Evolutionary conservation across 192 early-diverging fungal species (phyloP).

Genomic region (Obelidium mucronatum): DNA sequence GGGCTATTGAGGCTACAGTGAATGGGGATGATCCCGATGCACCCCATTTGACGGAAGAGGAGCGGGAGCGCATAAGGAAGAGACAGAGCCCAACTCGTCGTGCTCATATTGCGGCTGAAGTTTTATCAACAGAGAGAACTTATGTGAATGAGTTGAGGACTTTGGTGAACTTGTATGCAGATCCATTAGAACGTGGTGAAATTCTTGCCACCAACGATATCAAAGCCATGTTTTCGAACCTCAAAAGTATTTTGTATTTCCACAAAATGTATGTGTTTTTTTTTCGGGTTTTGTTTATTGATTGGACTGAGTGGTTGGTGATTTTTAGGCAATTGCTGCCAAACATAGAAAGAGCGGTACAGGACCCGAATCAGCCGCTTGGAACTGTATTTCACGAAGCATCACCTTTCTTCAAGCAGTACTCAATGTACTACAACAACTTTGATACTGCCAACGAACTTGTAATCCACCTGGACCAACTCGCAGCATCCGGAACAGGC

Average conservation of each 20-base stretch:
- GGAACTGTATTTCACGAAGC: slow-evolving; percentile 81
- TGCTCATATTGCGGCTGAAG: slow-evolving; percentile 76
- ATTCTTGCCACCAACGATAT: slow-evolving; percentile 36
- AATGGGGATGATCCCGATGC: slow-evolving; percentile 46
- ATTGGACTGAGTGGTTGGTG: too few relatives aligned
- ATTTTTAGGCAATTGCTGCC: slow-evolving; percentile 69
- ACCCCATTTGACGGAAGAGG: slow-evolving; percentile 41
- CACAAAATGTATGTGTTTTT: slow-evolving; percentile 61
- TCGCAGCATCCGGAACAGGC: slow-evolving; percentile 19
- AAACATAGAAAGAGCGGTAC: slow-evolving; percentile 52
- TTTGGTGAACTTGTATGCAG: slow-evolving; percentile 72
- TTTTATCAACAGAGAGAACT: slow-evolving; percentile 83
- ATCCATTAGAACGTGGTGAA: slow-evolving; percentile 52
- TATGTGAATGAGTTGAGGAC: slow-evolving; percentile 85
- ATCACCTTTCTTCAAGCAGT: slow-evolving; percentile 83
- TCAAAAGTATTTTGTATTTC: slow-evolving; percentile 75
- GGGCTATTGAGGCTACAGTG: not conserved
- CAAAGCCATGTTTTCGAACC: slow-evolving; percentile 74
- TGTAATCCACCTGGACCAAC: slow-evolving; percentile 57
- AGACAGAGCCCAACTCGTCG: slow-evolving; percentile 56
- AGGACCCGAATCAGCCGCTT: slow-evolving; percentile 58
- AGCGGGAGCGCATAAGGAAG: slow-evolving; percentile 40
- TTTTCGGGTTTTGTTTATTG: not conserved
- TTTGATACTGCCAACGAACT: slow-evolving; percentile 76
- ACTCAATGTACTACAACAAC: slow-evolving; percentile 85